Base-by-base conservation (phyloP, 768 basidiomycete species). In the Dacryopinax spathularia region DNA sequence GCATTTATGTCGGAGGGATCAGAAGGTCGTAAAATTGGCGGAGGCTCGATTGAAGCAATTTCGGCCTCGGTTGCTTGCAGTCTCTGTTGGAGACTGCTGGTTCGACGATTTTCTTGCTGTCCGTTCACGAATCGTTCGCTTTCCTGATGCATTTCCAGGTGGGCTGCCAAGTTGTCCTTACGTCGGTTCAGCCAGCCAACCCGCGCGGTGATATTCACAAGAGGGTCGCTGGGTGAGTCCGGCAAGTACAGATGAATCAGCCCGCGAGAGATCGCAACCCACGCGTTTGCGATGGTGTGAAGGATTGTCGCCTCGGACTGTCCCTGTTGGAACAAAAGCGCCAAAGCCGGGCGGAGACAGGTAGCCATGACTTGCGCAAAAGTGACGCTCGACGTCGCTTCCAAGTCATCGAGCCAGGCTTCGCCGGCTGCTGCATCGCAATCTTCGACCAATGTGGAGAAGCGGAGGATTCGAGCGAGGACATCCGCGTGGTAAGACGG, bases 151-250 rank as follows among this genome's bases (percentile, higher is more conserved):
- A 89, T 75, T 5, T 68, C 61, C 7, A 85, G 70, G 72, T 89
- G 83, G 1, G 74, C 73, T 2, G 70, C 65, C 2, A 89, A 67
- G 27, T 75, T 68, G 1, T 70, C 66, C 33, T 75, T 68, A 62
- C 83, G 77, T 60, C 77, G 69, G 31, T 71, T 69, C 70, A 79
- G 77, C 31, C 84, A 82, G 33, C 76, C 72, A 1, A 70, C 69
- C 0, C 76, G 75, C 59, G 76, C 80, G 60, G 76, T 78, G 62
- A 84, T 78, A 34, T 85, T 80, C 25, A 84, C 84, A 6, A 86
- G 84, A 29, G 96, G 96, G 72, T 99, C 96, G 60, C 97, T 75
- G 1, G 94, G 91, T 1, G 82, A 75, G 71, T 91, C 81, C 0
- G 96, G 92, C 36, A 98, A 78, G 70, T 87, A 86, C 20, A 94